phyloP scores from a whole-genome alignment of 179 eudicot species.

The Spergularia azorica region DNA sequence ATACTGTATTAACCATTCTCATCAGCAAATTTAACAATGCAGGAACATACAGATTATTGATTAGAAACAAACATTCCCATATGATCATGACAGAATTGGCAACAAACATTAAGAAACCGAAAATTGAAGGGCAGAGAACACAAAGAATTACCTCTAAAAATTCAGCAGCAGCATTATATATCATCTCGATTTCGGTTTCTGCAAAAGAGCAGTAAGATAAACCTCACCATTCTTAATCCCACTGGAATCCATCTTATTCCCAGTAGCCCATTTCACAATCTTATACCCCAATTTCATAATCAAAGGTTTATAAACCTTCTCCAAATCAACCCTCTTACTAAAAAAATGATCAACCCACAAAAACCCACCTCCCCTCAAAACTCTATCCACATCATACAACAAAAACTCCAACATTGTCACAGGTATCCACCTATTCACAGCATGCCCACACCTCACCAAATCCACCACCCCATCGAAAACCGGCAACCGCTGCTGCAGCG shows the following conservation, averaged over 20 bases:
- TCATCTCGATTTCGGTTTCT: conserved; percentile 69
- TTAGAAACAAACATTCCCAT: too few relatives aligned
- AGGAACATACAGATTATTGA: too few relatives aligned
- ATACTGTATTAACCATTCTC: too few relatives aligned
- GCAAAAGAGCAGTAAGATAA: conserved; percentile 83
- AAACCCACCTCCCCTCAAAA: conserved; percentile 85
- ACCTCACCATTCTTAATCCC: conserved; percentile 72
- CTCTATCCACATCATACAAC: conserved; percentile 83
- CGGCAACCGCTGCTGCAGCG: conserved; percentile 85
- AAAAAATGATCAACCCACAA: conserved; percentile 85
- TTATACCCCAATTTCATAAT: conserved; percentile 68
- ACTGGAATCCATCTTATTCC: conserved; percentile 57
- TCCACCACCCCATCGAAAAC: conserved; percentile 84
- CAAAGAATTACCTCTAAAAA: conserved; percentile 27
- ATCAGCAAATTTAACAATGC: too few relatives aligned
- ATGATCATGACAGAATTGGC: background rate
- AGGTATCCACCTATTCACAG: conserved; percentile 90
- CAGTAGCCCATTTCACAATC: conserved; percentile 83
- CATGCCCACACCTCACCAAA: conserved; percentile 74
- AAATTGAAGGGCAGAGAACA: background rate
- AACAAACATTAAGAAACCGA: background rate
- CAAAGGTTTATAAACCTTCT: conserved; percentile 72
- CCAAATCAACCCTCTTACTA: conserved; percentile 70
- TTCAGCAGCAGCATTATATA: conserved; percentile 69
- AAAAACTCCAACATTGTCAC: conserved; percentile 65